phyloP scores from a whole-genome alignment of 176 grass and related monocot genomes.

The maize (Zea mays) region Zm-B73-REFERENCE-NAM-5.0 NC_050103.1:103441501-103442000 shows the following conservation, averaged over 20 bases:
- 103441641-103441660: slow-evolving; percentile 69
- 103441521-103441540: slow-evolving; percentile 64
- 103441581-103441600: slow-evolving; percentile 69
- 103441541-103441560: slow-evolving; percentile 58
- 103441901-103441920: slow-evolving; percentile 55
- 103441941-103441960: slow-evolving; percentile 57
- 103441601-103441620: slow-evolving; percentile 69
- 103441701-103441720: slow-evolving; percentile 65
- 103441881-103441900: slow-evolving; percentile 72
- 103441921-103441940: slow-evolving; percentile 59
- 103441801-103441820: slow-evolving; percentile 60
- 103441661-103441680: slow-evolving; percentile 51
- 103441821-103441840: slow-evolving; percentile 81
- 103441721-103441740: slow-evolving; percentile 77
- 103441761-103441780: slow-evolving; percentile 82
- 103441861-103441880: slow-evolving; percentile 61
- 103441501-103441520: slow-evolving; percentile 69
- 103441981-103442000: slow-evolving; percentile 69
- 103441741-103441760: slow-evolving; percentile 68
- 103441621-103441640: slow-evolving; percentile 75
- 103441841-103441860: slow-evolving; percentile 69
- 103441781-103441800: slow-evolving; percentile 76
- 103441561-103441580: slow-evolving; percentile 61
- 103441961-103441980: slow-evolving; percentile 79
- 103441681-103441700: slow-evolving; percentile 47